Evolutionary conservation across 2,329 filamentous ascomycete genomes (phyloP).

Genomic region (Ilyonectria robusta): DNA sequence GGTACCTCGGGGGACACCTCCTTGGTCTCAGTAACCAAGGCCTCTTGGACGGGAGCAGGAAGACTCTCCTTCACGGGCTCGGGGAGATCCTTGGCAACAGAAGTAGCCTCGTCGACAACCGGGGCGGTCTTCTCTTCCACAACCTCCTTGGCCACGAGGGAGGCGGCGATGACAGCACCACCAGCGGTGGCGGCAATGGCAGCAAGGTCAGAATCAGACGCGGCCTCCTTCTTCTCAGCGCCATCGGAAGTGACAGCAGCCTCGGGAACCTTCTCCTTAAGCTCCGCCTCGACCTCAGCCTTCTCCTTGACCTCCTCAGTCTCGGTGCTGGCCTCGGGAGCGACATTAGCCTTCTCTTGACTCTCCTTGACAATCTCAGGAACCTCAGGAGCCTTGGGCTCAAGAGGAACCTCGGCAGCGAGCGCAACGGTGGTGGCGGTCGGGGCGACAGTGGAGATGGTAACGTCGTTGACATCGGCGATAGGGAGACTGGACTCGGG

Average conservation of each 20-base stretch:
- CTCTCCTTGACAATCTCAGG: conserved; percentile 76
- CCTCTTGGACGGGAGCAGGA: conserved; percentile 64
- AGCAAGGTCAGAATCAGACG: conserved; percentile 57
- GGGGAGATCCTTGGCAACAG: conserved; percentile 64
- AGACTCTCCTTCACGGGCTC: conserved; percentile 67
- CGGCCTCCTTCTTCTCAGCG: conserved; percentile 66
- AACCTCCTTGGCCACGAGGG: conserved; percentile 51
- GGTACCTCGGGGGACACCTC: conserved; percentile 68
- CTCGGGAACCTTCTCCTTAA: conserved; percentile 76
- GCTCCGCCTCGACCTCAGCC: conserved; percentile 78
- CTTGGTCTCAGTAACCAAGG: conserved; percentile 60
- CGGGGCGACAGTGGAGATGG: conserved; percentile 68
- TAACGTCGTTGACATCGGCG: conserved; percentile 56
- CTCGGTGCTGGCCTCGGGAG: conserved; percentile 78
- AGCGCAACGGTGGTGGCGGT: conserved; percentile 77
- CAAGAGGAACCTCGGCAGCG: conserved; percentile 77
- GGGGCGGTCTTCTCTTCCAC: conserved; percentile 56
- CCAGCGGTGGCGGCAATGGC: conserved; percentile 56
- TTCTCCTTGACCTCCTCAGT: conserved; percentile 79
- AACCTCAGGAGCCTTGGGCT: conserved; percentile 59
- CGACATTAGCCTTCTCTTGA: conserved; percentile 74
- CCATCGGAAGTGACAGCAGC: conserved; percentile 70
- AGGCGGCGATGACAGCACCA: conserved; percentile 49
- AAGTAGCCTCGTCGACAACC: conserved; percentile 55
- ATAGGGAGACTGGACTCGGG: conserved; percentile 88